A percentile compares a stretch with the other conserved stretches of the same genome.
These are phyloP conservation scores for Saturnispora zaruensis DNA, from an alignment of 805 yeast genomes.

Conservation along the genomic window DNA sequence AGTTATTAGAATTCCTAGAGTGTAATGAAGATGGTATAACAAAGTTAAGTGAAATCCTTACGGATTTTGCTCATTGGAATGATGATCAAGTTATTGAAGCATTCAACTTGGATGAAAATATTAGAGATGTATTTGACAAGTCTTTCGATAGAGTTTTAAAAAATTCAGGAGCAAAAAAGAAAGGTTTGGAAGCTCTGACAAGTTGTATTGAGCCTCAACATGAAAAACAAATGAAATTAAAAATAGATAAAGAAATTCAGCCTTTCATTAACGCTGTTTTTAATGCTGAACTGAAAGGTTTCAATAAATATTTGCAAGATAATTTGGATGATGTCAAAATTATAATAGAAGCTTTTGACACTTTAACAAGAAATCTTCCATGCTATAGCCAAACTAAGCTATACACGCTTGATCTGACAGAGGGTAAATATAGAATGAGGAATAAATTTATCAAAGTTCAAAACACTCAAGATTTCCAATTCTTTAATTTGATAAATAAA, in stretches of 20 bases:
- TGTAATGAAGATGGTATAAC: background rate
- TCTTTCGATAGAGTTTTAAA: background rate
- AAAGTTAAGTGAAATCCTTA: conserved; percentile 3
- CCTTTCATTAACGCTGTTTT: conserved; percentile 32
- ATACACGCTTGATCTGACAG: conserved; percentile 59
- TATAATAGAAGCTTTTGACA: conserved; percentile 39
- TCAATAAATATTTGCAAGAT: conserved; percentile 54
- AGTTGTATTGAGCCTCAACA: background rate
- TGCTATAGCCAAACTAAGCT: conserved; percentile 15
- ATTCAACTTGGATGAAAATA: conserved; percentile 9
- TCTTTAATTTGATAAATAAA: conserved; percentile 8
- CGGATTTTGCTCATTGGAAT: conserved; percentile 7
- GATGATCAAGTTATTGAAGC: conserved; percentile 18
- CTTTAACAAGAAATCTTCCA: conserved; percentile 32
- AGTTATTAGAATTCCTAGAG: background rate
- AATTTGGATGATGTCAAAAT: conserved; percentile 49
- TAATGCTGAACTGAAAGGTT: conserved; percentile 39
- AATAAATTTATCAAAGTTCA: conserved; percentile 41
- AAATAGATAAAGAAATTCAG: conserved; percentile 22
- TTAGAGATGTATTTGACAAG: conserved; percentile 9
- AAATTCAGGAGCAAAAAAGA: background rate
- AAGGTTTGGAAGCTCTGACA: background rate
- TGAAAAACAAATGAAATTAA: background rate
- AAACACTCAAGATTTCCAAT: background rate
- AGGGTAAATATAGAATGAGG: conserved; percentile 61